These are phyloP conservation scores for Fimicolochytrium jonesii DNA, from an alignment of 192 early-diverging fungal species.

Conservation along the genomic window DNA sequence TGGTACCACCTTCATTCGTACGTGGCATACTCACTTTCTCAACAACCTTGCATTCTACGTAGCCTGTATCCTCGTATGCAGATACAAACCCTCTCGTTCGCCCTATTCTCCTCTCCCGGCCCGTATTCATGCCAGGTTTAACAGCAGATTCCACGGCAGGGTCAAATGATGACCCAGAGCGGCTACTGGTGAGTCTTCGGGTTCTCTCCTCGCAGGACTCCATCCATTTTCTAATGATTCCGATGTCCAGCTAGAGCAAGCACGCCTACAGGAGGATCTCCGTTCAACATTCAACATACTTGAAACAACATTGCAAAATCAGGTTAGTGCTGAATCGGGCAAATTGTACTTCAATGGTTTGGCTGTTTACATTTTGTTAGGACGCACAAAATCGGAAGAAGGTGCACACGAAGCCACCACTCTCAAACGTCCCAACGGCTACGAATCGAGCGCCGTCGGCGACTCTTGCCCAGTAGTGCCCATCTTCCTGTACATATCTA, in stretches of 20 bases:
- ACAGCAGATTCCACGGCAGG: slow-evolving; percentile 8
- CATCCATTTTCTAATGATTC: not conserved
- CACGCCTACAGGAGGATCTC: slow-evolving; percentile 40
- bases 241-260: slow-evolving; percentile 20
- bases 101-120: slow-evolving; percentile 30
- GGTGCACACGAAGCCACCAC: too few relatives aligned
- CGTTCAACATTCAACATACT: slow-evolving; percentile 36
- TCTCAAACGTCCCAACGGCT: too few relatives aligned
- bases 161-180: slow-evolving; percentile 11
- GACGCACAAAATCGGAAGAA: too few relatives aligned
- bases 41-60: not conserved
- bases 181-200: not conserved
- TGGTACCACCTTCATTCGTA: not conserved
- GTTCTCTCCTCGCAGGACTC: not conserved
- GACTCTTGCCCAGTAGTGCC: too few relatives aligned
- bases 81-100: slow-evolving; percentile 43
- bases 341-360: too few relatives aligned
- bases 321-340: too few relatives aligned
- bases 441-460: too few relatives aligned
- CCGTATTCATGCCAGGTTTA: slow-evolving; percentile 26
- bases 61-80: slow-evolving; percentile 22
- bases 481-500: too few relatives aligned
- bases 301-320: slow-evolving; percentile 31
- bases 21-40: too few relatives aligned
- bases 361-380: too few relatives aligned